Percentiles rank a stretch among this genome's conserved stretches.
Evolutionary conservation across 164 flowering plant species (phyloP).

Genomic region (Berberis vulgaris): DNA sequence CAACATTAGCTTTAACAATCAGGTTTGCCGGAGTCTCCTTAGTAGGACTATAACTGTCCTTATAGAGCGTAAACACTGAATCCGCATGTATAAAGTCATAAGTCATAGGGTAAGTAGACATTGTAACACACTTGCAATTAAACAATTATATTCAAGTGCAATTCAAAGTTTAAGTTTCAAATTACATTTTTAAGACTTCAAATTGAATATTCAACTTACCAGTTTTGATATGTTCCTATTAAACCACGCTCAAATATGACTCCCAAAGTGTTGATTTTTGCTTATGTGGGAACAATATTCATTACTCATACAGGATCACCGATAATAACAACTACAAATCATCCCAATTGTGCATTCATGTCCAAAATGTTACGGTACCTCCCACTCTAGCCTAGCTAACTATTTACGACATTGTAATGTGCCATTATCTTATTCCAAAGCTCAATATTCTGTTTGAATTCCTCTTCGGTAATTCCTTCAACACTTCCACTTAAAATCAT

Average conservation of each 20-base stretch:
- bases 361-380: slow-evolving; percentile 81
- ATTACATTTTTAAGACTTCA: background rate
- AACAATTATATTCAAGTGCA: background rate
- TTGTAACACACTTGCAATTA: slow-evolving; percentile 67
- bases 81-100: slow-evolving; percentile 67
- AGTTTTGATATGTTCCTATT: slow-evolving; percentile 80
- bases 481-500: slow-evolving; percentile 57
- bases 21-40: background rate
- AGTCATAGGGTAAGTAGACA: slow-evolving; percentile 85
- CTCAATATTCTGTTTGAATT: slow-evolving; percentile 38
- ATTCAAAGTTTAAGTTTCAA: background rate
- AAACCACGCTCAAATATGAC: slow-evolving; percentile 74
- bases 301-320: slow-evolving; percentile 87
- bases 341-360: slow-evolving; percentile 88
- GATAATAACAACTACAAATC: slow-evolving; percentile 79
- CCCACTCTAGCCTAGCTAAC: slow-evolving; percentile 53
- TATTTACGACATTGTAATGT: slow-evolving; percentile 52
- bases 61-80: slow-evolving; percentile 53
- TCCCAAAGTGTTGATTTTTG: slow-evolving; percentile 55
- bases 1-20: background rate
- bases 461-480: slow-evolving; percentile 46
- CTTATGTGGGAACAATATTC: slow-evolving; percentile 70
- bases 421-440: slow-evolving; percentile 63
- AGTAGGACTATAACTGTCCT: slow-evolving; percentile 36
- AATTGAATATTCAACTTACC: slow-evolving; percentile 33